Base-by-base conservation (phyloP, 2,329 filamentous ascomycete genomes). In the Tolypocladium ovalisporum region DNA sequence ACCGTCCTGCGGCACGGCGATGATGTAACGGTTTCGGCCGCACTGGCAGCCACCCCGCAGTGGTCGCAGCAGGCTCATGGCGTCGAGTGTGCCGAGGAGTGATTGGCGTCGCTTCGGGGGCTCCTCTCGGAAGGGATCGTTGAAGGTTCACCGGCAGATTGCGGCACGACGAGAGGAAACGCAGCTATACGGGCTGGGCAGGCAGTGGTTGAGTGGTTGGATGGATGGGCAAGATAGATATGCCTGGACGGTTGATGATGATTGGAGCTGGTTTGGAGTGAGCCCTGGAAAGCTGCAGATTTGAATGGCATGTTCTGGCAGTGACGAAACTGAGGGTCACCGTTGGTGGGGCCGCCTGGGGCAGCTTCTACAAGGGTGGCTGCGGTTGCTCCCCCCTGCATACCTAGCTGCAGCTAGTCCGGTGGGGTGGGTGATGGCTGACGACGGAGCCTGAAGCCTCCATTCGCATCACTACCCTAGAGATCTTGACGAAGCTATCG, bases 11-110 rank as follows among this genome's bases (percentile, higher is more conserved):
- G 90, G 90, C 29, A 93, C 79, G 52, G 82, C 74, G 63, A 96
- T 84, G 58, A 85, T 79, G 73, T 96, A 96, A 67, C 86, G 81
- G 67, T 94, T 96, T 60, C 92, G 84, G 58, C 91, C 90, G 71
- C 92, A 97, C 56, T 87, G 85, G 75, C 92, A 96, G 62, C 85
- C 83, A 65, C 91, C 91, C 62, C 81, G 84, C 58, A 96, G 79
- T 42, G 79, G 79, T 60, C 81, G 75, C 58, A 72, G 67, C 54
- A 71, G 68, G 66, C 68, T 76, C 79, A 82, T 82, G 57, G 55
- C 32, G 52, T 32, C 32, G 29, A 49, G 54, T 19, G 29, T 22
- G 34, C 10, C 17, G 12, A 5, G 47, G 29, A 15, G n/a, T 29
- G 29, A 35, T 35, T 29, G 29, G 17, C 27, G 9, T 32, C 19